Evolutionary conservation across 371 early-diverging fungal species (phyloP).

Genomic region (Dichotomocladium elegans): DNA sequence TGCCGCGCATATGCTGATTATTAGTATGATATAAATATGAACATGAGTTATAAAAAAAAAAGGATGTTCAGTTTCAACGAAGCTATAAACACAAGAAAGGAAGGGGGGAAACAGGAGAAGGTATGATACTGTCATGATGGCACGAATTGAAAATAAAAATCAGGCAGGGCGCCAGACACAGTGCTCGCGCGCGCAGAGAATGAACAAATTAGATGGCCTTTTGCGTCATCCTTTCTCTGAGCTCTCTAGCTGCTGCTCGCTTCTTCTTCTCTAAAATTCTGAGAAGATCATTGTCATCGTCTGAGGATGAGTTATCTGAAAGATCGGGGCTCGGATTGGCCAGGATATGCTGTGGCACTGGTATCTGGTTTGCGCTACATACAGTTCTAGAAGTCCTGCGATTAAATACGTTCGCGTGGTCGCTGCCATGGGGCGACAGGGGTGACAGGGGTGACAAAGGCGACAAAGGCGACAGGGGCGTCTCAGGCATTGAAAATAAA

Average conservation of each 20-base stretch:
- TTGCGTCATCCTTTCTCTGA: slow-evolving; percentile 1
- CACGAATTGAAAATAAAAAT: no score
- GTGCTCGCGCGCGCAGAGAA: no score
- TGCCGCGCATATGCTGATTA: no score
- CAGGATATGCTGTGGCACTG: background rate
- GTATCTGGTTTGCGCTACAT: background rate
- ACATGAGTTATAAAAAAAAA: background rate
- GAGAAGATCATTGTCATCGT: slow-evolving; percentile 22
- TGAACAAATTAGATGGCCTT: background rate
- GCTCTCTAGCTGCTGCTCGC: slow-evolving; percentile 9
- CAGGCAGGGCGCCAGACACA: no score
- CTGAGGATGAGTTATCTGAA: slow-evolving; percentile 12
- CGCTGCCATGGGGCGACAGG: no score
- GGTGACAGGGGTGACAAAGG: background rate
- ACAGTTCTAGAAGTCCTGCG: background rate
- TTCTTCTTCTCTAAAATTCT: slow-evolving; percentile 22
- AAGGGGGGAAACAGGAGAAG: no score
- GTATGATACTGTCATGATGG: no score
- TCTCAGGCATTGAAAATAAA: background rate
- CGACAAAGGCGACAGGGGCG: background rate
- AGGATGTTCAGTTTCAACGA: no score
- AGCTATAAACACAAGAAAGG: no score
- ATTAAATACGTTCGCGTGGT: background rate
- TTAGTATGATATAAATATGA: no score
- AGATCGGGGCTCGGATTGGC: background rate